Base-by-base conservation (phyloP, 2,329 filamentous ascomycete genomes). In the Neofusicoccum laricinum region DNA sequence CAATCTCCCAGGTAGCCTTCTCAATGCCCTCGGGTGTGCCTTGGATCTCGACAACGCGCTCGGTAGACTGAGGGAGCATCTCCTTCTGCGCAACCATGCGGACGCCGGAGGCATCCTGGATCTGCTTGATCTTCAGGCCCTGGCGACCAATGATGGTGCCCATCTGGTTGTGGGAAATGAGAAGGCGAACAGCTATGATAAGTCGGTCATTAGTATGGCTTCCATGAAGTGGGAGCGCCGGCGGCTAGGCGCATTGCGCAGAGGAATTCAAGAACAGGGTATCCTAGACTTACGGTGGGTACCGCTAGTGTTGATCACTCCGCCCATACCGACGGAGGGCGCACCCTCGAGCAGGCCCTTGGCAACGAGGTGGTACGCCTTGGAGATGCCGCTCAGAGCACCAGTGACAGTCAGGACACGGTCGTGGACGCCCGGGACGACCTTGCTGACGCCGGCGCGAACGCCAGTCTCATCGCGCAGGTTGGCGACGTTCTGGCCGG, bases 111-210 rank as follows among this genome's bases (percentile, higher is more conserved):
- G 88, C 89, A 77, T 99, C 95, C 78, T 99, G 95, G 71, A 99
- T 99, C 77, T 97, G 92, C 86, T 99, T 99, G 85, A 99, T 99
- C 85, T 98, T 99, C 70, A 97, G 85, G 66, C 95, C 95, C 78
- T 96, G 91, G 69, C 93, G 89, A 72, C 95, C 95, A 75, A 99
- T 99, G 81, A 99, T 97, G 73, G 95, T 99, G 67, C 95, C 95
- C 95, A 99, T 99, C 81, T 99, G 95, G 79, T 98, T 98, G 83
- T 99, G 94, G 38, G 95, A 99, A 79, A 99, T 98, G 76, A 99
- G 89, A 36, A 99, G 89, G 76, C 97, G 97, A 78, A 99, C 91
- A 67, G 95, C 95, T 99, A 64, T n/a, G 21, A 6, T 21, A 17
- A 38, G 40, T 36, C 34, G 2, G 10, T 34, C 7, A 17, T 65